phyloP scores from a whole-genome alignment of 73 alveolate species.

The Paramecium primaurelia region DNA sequence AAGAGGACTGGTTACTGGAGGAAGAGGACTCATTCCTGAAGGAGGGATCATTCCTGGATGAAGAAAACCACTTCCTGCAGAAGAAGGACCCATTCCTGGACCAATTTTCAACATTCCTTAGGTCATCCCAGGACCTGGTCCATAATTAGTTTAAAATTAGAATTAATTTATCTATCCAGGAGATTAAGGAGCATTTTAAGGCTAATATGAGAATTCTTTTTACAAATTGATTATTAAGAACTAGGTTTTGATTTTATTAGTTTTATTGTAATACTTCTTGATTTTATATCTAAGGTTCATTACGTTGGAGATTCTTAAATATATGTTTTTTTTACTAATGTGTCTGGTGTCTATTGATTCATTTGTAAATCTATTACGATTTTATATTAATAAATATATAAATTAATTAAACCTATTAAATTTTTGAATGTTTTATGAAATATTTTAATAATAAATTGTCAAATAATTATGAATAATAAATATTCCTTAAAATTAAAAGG shows the following conservation, averaged over 20 bases:
- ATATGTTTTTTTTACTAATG: not conserved
- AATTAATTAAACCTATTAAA: no score
- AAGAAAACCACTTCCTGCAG: no score
- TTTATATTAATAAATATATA: no score
- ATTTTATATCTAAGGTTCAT: no score
- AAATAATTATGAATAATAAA: no score
- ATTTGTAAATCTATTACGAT: not conserved
- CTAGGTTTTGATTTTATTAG: no score
- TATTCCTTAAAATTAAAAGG: not conserved
- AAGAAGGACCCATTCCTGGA: no score
- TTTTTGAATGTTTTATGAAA: no score
- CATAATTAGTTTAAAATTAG: not conserved
- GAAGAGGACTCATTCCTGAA: not conserved
- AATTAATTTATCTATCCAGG: not conserved
- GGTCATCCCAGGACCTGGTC: not conserved
- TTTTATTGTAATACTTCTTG: no score
- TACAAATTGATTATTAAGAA: not conserved
- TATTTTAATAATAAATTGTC: no score
- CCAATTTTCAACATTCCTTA: no score
- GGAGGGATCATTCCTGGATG: not conserved
- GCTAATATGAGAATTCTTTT: not conserved
- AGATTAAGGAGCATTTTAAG: not conserved
- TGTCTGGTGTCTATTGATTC: not conserved
- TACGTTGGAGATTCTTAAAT: not conserved
- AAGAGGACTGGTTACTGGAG: not conserved